Base-by-base conservation (phyloP, 2,329 filamentous ascomycete species). In the Trichoderma atroviride region DNA sequence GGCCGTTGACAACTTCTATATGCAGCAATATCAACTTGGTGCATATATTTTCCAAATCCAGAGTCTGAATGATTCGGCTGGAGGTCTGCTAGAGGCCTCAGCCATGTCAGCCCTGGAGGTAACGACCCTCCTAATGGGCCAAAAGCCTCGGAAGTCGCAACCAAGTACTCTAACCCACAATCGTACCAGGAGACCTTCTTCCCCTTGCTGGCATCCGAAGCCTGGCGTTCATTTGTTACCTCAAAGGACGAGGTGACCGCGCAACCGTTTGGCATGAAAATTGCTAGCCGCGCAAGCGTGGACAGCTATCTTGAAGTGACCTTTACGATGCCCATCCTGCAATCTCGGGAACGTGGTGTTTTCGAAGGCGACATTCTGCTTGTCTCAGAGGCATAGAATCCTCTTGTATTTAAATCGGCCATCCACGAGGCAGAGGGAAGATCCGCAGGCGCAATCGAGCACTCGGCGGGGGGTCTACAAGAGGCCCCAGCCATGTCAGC, bases 261-360 rank as follows among this genome's bases (percentile, higher is more conserved):
- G 72, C 93, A 91, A 76, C 84, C 92, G 0, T 96, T 97, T 76
- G 93, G 94, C 70, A 89, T 98, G 79, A 96, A 94, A 76, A 88
- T 99, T 65, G 87, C 92, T 61, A 96, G 92, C 75, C 91, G 96
- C 71, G 90, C 96, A 76, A 96, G 90, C 58, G 94, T 99, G 13
- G 96, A 99, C 80, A 91, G 91, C 62, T 98, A 97, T 75, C 87
- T 97, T 71, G 96, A 99, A 81, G 89, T 98, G 71, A 95, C 92
- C 73, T 96, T 92, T 60, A 89, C 89, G 2, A 91, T 98, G 84
- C 89, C 91, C 27, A 85, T 89, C 58, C 80, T 83, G 2, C 88
- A 91, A 71, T 89, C 90, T 71, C 91, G 89, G 77, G 92, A 97
- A 55, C 85, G 91, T 5, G 86, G 87, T 57, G 82, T 97, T 40